phyloP scores from a whole-genome alignment of 495 filamentous ascomycete genomes.

The Penicillium goetzii region DNA sequence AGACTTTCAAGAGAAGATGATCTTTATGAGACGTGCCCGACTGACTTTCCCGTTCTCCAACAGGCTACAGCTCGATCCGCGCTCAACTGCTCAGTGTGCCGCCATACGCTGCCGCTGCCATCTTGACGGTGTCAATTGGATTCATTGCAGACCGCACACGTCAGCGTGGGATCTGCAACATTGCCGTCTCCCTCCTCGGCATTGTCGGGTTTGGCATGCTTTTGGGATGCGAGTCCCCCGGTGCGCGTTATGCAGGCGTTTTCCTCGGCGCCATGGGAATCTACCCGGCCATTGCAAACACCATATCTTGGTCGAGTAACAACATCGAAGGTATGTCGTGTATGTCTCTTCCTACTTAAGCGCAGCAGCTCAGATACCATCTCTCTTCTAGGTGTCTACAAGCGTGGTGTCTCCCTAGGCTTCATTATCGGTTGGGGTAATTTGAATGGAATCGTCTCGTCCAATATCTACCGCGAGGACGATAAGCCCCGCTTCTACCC shows the following conservation, averaged over 20 bases:
- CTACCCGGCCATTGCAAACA: slow-evolving; percentile 91
- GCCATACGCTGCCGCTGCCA: slow-evolving; percentile 81
- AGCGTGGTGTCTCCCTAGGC: slow-evolving; percentile 83
- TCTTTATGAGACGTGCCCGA: background rate
- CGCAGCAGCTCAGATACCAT: background rate
- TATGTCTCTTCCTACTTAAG: background rate
- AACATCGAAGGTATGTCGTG: slow-evolving; percentile 69
- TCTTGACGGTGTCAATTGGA: slow-evolving; percentile 76
- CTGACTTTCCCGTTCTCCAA: slow-evolving; percentile 6
- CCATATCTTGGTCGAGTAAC: slow-evolving; percentile 86
- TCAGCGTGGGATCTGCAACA: slow-evolving; percentile 82
- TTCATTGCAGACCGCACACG: slow-evolving; percentile 78
- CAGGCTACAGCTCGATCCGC: slow-evolving; percentile 68
- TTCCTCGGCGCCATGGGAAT: slow-evolving; percentile 90
- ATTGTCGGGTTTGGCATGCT: slow-evolving; percentile 82
- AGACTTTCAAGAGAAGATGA: background rate
- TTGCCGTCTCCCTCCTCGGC: slow-evolving; percentile 68
- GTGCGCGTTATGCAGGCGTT: slow-evolving; percentile 77
- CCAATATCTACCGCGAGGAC: slow-evolving; percentile 66
- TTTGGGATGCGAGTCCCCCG: slow-evolving; percentile 58
- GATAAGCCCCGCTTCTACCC: slow-evolving; percentile 59
- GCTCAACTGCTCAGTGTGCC: slow-evolving; percentile 87
- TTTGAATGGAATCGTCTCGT: slow-evolving; percentile 81
- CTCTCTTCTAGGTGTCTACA: slow-evolving; percentile 69
- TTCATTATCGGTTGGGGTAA: slow-evolving; percentile 95